Conservation (phyloP, 2,329 filamentous ascomycete genomes). For the Aschersonia sp. region DNA sequence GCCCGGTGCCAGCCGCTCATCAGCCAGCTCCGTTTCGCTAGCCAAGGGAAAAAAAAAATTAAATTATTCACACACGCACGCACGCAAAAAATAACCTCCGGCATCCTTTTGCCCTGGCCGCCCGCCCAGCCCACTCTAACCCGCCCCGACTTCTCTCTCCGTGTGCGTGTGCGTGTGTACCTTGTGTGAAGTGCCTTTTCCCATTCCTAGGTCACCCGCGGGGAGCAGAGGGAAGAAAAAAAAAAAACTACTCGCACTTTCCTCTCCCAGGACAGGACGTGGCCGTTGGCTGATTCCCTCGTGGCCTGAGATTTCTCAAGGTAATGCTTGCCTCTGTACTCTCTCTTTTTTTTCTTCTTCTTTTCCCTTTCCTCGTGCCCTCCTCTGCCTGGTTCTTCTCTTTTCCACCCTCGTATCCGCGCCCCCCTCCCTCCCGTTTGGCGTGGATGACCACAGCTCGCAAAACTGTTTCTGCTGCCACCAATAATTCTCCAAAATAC, state of each 20-base stretch:
- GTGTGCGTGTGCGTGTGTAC: neutral
- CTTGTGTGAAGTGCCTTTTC: no score
- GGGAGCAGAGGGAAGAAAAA: neutral
- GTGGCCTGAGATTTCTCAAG: neutral
- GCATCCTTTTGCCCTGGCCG: slow-evolving; percentile 3
- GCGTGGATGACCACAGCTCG: no score
- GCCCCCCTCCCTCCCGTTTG: no score
- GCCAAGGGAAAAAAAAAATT: neutral
- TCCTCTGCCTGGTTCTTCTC: neutral
- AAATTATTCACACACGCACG: slow-evolving; percentile 1
- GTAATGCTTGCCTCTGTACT: neutral
- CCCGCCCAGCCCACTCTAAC: neutral
- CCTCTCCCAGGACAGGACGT: neutral
- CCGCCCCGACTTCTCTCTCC: neutral
- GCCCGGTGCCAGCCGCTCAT: neutral
- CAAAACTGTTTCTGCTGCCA: no score
- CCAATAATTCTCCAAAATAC: no score
- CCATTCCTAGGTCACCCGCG: neutral
- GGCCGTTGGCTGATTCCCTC: no score
- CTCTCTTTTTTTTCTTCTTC: neutral
- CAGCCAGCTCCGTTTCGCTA: neutral
- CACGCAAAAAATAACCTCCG: slow-evolving; percentile 5
- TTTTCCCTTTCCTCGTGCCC: neutral
- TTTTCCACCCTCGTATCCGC: no score
- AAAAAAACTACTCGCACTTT: neutral